Evolutionary conservation across 1,284 basidiomycete species (phyloP).

Genomic region (Cystobasidiaceae sp.): DNA sequence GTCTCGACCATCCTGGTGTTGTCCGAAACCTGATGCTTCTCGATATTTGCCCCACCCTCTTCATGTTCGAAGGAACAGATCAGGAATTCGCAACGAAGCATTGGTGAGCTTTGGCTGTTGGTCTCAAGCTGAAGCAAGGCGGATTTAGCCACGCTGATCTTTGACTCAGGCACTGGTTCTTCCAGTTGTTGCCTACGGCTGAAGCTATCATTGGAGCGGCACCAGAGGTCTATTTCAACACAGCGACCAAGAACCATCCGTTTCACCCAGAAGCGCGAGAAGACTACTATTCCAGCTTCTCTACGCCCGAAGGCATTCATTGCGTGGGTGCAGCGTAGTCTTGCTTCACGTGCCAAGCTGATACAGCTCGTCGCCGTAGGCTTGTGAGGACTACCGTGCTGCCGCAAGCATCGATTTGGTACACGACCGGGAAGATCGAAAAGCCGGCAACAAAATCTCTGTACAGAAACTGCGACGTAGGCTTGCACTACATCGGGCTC

Average conservation of each 20-base stretch:
- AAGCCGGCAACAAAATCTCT: conserved; percentile 41
- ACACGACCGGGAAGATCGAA: conserved; percentile 44
- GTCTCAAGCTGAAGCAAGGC: too few species aligned
- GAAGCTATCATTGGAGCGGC: conserved; percentile 39
- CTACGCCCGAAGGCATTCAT: conserved; percentile 38
- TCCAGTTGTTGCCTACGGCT: conserved; percentile 44
- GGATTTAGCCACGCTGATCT: too few species aligned
- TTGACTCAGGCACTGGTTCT: too few species aligned
- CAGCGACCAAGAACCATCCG: conserved; percentile 32
- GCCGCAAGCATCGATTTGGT: conserved; percentile 46
- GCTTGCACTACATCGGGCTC: too few species aligned
- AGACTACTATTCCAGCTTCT: conserved; percentile 38
- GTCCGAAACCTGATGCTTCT: conserved; percentile 46
- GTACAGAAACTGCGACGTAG: conserved; percentile 30
- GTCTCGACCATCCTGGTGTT: conserved; percentile 44
- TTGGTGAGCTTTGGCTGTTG: too few species aligned
- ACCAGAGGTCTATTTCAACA: conserved; percentile 40
- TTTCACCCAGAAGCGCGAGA: conserved; percentile 36
- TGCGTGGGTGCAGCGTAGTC: conserved; percentile 31
- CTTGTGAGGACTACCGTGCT: conserved; percentile 49
- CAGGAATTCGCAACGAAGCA: conserved; percentile 22
- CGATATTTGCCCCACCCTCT: conserved; percentile 46
- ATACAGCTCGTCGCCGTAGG: conserved; percentile 4
- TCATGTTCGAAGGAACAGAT: conserved; percentile 43
- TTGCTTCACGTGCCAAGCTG: background rate